Evolutionary conservation across 2,329 filamentous ascomycete genomes (phyloP), one percentile per base, ranked within the genome.

Genomic region (Raffaelea arxii): DNA sequence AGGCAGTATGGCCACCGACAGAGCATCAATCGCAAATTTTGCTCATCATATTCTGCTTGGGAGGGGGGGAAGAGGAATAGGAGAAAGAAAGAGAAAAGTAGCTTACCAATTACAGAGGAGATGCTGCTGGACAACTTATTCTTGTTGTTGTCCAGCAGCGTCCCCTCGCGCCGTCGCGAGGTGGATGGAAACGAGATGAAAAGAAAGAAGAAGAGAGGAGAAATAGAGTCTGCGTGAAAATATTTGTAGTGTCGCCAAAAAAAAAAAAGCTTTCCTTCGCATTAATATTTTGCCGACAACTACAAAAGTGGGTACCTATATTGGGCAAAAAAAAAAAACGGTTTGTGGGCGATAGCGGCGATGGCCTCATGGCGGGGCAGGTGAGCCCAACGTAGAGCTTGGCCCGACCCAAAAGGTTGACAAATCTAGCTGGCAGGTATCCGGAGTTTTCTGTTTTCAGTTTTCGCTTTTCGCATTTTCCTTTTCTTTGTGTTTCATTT

Each of bases 11-110:
- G 72, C 85, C 84, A 86, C 77, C 78, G 48, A 70, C 66, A 65
- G 65, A 69, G 74, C 73, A 80, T 92, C 86, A 89, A 87, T 89
- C 86, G 86, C 86, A 92, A 92, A 92, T 92, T 92, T 87, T 84
- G 54, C 71, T 80, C 86, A 90, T 91, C 86, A 86, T 82, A 35
- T 16, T 36, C 19, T 41, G 23, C 19, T 36, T 46, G 35, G 55
- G 53, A 54, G 58, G 24, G 4, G 37, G 19, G 36, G 39, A 36
- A 36, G 37, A 7, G 36, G 32, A 44, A 18, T 47, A 44, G 51
- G 25, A 47, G 47, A 27, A 21, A 37, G 37, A 50, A 46, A 23
- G 18, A 41, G 41, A 41, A 42, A 2, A 21, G 16, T 7, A 37
- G 14, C 21, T 41, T 19, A 19, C 39, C 18, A 25, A 7, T n/a